Evolutionary conservation across 345 rosid species (phyloP), one percentile per base, ranked within the genome.

Genomic region (Aegle marmelos): DNA sequence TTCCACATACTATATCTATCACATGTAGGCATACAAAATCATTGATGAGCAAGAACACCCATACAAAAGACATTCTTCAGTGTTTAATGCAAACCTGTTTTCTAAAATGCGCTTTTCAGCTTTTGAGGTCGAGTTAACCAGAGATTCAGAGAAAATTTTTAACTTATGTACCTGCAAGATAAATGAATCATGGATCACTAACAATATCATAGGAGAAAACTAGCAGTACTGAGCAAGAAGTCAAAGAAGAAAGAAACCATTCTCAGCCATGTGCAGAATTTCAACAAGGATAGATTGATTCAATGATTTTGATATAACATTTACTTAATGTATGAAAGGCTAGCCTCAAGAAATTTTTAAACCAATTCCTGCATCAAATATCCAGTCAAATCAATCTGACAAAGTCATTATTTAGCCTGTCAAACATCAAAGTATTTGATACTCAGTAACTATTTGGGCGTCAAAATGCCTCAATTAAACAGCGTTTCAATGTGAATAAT

Each of bases 61-160:
- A 36, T 7, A 17, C n/a, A 39, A 8, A 41, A 79, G 74, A 72
- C 56, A 45, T 56, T 73, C 73, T 41, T 41, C 11, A 54, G 79
- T 73, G 62, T 62, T 61, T 79, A 56, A 3, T 70, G 3, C 72
- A 78, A 67, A 96, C 99, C 99, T 91, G 83, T 93, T 87, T 64
- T 96, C 97, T 76, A 86, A 74, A 45, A 93, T 90, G 83, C 97
- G 92, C 64, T 80, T 91, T 83, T 91, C 97, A 36, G 96, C 94
- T 87, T 91, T 90, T 45, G 88, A 82, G 53, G 92, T 89, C 19
- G 97, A 91, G 78, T 87, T 90, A 70, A 83, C 80, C 31, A 93
- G 97, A 75, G 98, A 91, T 82, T 93, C 98, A 4, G 93, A 88
- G 78, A 96, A 81, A 80, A 96, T 83, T 82, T 90, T 93, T 82